These are phyloP conservation scores for Rhizophagus clarus DNA, from an alignment of 192 early-diverging fungal genomes.

Conservation along the genomic window DNA sequence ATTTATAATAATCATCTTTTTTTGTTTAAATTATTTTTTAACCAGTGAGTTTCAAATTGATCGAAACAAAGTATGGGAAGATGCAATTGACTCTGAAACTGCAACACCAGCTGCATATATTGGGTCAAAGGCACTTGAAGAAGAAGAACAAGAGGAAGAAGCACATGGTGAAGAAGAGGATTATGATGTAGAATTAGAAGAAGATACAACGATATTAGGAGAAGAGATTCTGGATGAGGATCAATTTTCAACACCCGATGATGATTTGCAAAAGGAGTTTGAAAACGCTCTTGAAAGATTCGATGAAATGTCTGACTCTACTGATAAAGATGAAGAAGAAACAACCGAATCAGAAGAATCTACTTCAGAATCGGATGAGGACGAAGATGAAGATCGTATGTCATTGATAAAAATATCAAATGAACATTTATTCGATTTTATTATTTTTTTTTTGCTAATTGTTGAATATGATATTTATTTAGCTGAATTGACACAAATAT, in stretches of 20 bases:
- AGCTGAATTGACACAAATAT: conserved; percentile 2
- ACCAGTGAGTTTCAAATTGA: conserved; percentile 34
- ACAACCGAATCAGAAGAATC: conserved; percentile 45
- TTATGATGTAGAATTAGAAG: conserved; percentile 43
- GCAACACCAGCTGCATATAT: conserved; percentile 47
- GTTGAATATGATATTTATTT: not conserved
- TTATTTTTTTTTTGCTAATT: too few species aligned
- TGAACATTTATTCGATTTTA: too few species aligned
- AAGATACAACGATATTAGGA: conserved; percentile 45
- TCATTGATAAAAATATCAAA: not conserved
- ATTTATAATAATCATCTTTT: conserved; percentile 16
- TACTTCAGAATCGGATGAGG: conserved; percentile 46
- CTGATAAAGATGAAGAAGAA: conserved; percentile 48
- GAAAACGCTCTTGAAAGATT: conserved; percentile 9
- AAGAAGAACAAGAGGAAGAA: conserved; percentile 50
- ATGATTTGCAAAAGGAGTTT: conserved; percentile 10
- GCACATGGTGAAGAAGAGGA: conserved; percentile 48
- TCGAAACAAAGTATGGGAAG: conserved; percentile 38
- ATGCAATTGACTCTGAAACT: conserved; percentile 39
- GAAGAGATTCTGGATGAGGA: conserved; percentile 36
- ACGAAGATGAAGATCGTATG: conserved; percentile 41
- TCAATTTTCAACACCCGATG: not conserved
- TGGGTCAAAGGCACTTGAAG: conserved; percentile 43
- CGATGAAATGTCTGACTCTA: conserved; percentile 8
- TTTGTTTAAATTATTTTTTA: conserved; percentile 32